Percentiles rank a stretch among this genome's conserved stretches.
Evolutionary conservation across 177 flowering plant genomes (phyloP).

Genomic region (Telopea speciosissima): DNA sequence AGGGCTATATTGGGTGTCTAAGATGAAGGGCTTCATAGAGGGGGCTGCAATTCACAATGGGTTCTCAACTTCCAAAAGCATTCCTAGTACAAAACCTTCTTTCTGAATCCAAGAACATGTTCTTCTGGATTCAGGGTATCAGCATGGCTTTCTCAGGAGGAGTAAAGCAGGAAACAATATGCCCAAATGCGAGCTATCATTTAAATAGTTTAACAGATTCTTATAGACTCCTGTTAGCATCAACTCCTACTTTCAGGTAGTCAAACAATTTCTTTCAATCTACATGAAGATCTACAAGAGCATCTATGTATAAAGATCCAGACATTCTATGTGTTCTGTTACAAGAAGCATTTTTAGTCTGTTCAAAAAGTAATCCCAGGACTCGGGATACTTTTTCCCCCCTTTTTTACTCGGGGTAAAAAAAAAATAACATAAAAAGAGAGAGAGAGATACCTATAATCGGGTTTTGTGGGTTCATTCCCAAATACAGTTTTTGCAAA

Average conservation of each 20-base stretch:
- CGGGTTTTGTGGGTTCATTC: conserved; percentile 87
- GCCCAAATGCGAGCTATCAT: not conserved
- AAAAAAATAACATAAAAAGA: not conserved
- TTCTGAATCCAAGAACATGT: not conserved
- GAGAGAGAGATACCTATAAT: conserved; percentile 57
- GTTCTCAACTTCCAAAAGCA: not conserved
- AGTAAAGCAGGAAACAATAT: not conserved
- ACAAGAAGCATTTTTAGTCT: not conserved
- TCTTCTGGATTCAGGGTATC: not conserved
- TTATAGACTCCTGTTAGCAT: not conserved
- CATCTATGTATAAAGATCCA: not conserved
- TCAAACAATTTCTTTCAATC: no score
- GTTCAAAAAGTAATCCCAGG: not conserved
- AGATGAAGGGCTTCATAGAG: not conserved
- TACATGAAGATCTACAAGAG: no score
- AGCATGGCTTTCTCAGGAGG: not conserved
- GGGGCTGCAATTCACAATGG: not conserved
- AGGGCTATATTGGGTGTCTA: not conserved
- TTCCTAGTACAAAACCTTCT: not conserved
- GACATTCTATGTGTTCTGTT: not conserved
- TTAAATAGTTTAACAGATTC: not conserved
- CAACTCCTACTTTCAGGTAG: not conserved
- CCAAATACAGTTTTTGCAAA: conserved; percentile 80
- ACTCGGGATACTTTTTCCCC: no score
- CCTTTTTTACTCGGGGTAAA: no score